Base-by-base conservation (phyloP, 257 asterid genomes). In the Rauvolfia tetraphylla region DNA sequence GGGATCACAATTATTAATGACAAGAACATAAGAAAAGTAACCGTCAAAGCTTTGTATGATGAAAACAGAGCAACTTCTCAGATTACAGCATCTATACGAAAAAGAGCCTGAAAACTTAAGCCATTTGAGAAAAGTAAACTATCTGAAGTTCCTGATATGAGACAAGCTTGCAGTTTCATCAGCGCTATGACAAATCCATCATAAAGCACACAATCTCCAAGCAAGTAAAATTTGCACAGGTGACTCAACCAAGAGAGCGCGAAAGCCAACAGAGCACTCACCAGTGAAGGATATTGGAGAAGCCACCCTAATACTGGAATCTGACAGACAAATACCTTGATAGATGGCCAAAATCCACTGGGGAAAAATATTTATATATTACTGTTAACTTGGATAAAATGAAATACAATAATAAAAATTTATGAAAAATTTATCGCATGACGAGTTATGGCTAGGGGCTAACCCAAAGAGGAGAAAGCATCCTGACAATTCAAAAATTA, bases 321-420 rank as follows among this genome's bases (percentile, higher is more conserved):
- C 84, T 91, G 92, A 81, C 85, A 90, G 57, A 91, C 87, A 82
- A 90, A 91, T 73, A 63, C 90, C 88, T 90, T 86, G 85, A 91
- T 78, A 74, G 97, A 88, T 79, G 97, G 97, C 97, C 97, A 91
- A 80, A 91, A 91, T 79, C 94, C 93, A 75, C 97, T 91, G 88
- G 48, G 70, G 36, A 48, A 63, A 84, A 38, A 65, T 13, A 66
- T 54, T 42, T 75, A 46, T 15, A 3, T 51, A 75, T 63, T 66
- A 66, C 4, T 51, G 11, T 41, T 13, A 33, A 39, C n/a, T 33
- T 48, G n/a, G 27, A 66, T 65, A 65, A 76, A 59, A 38, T n/a
- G 53, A 23, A 57, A n/a, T 75, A 27, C 25, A 29, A 53, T 63
- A 27, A 17, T 20, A 58, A 46, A 22, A 65, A 75, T 7, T 46